These are phyloP conservation scores for Xerocomellus amylosporus DNA, from an alignment of 768 basidiomycete species.

Conservation along the genomic window DNA sequence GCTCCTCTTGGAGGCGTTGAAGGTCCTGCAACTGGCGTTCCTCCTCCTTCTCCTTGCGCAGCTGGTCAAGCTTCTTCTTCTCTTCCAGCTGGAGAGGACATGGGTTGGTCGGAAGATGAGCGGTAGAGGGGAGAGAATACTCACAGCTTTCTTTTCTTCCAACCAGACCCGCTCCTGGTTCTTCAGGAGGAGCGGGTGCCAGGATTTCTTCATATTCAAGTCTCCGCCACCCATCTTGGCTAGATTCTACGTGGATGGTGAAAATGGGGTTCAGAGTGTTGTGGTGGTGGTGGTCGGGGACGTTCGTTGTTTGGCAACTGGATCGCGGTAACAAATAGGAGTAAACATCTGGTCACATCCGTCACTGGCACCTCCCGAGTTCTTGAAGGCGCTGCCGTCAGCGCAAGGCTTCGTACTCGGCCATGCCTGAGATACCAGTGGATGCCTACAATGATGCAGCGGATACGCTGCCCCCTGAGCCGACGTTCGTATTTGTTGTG, in stretches of 20 bases:
- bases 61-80: slow-evolving; percentile 96
- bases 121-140: slow-evolving; percentile 27
- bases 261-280: slow-evolving; percentile 1
- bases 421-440: slow-evolving; percentile 38
- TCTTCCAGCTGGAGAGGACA: slow-evolving; percentile 76
- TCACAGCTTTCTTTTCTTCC: slow-evolving; percentile 92
- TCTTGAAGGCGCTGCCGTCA: too few species aligned
- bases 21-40: slow-evolving; percentile 96
- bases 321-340: not conserved
- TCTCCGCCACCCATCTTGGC: slow-evolving; percentile 97
- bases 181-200: slow-evolving; percentile 97
- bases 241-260: slow-evolving; percentile 18
- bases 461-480: slow-evolving; percentile 27
- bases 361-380: too few species aligned
- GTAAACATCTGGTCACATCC: too few species aligned
- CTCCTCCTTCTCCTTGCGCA: slow-evolving; percentile 97
- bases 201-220: slow-evolving; percentile 99
- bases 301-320: too few species aligned
- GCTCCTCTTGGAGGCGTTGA: slow-evolving; percentile 90
- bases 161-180: slow-evolving; percentile 99
- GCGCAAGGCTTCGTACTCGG: too few species aligned
- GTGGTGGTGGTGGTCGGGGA: slow-evolving; percentile 9
- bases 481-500: slow-evolving; percentile 29
- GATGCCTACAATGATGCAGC: slow-evolving; percentile 35
- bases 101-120: slow-evolving; percentile 9